A percentile compares a stretch with the other conserved stretches of the same genome.
These are phyloP conservation scores for Lathyrus aphaca DNA, from an alignment of 306 rosid genomes.

Conservation along the genomic window DNA sequence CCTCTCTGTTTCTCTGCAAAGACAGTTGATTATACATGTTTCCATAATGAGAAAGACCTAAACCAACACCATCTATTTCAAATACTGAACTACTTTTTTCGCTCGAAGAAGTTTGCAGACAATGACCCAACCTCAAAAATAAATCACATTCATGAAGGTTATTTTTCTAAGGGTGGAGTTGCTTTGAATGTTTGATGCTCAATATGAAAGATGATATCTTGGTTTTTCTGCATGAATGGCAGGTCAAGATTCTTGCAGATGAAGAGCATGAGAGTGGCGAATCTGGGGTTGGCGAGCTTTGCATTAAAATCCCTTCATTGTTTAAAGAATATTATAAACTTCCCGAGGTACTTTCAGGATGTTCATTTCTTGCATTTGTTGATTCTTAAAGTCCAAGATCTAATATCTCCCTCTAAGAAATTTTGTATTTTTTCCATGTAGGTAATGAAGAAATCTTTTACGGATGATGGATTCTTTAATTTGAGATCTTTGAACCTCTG, in stretches of 20 bases:
- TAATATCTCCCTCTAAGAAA: conserved; percentile 14
- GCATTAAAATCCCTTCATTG: conserved; percentile 73
- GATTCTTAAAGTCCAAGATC: conserved; percentile 1
- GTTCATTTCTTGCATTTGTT: conserved; percentile 26
- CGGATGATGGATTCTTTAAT: conserved; percentile 76
- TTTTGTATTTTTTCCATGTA: conserved; percentile 38
- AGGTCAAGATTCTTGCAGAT: conserved; percentile 71
- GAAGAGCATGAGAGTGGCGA: conserved; percentile 47
- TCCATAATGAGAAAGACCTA: conserved; percentile 58
- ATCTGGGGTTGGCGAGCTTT: conserved; percentile 69
- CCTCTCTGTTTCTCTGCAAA: conserved; percentile 52
- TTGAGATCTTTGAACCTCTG: conserved; percentile 18
- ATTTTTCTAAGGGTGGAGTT: no score
- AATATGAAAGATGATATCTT: conserved; percentile 23
- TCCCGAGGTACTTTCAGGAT: conserved; percentile 68
- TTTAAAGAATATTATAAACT: conserved; percentile 90
- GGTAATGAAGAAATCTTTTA: conserved; percentile 79
- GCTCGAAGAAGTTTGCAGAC: conserved; percentile 51
- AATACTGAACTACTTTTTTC: conserved; percentile 52
- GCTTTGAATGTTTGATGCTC: background rate
- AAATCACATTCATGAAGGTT: conserved; percentile 89
- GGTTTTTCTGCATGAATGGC: conserved; percentile 34
- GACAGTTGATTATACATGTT: conserved; percentile 50
- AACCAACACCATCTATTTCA: conserved; percentile 60
- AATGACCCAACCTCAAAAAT: conserved; percentile 76